Percentiles rank a stretch among this genome's conserved stretches.
These are phyloP conservation scores for Bruguiera parviflora DNA, from an alignment of 345 rosid species.

Conservation along the genomic window DNA sequence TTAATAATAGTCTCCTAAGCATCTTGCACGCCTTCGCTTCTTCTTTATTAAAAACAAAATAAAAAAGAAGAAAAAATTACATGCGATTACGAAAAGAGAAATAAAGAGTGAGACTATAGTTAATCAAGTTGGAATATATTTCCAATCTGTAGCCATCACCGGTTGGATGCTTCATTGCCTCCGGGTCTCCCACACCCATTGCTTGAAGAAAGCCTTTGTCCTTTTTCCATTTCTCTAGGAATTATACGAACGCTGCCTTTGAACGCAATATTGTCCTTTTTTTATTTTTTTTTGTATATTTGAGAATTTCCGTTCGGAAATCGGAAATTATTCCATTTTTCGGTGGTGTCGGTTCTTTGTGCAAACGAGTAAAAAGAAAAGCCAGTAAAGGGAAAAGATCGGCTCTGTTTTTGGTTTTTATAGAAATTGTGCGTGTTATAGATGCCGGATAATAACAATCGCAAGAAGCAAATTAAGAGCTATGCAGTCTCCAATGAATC, in stretches of 20 bases:
- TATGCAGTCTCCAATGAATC: neutral
- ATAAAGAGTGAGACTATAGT: conserved; percentile 21
- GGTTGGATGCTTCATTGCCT: neutral
- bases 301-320: neutral
- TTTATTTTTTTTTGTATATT: neutral
- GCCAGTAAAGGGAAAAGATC: too few species aligned
- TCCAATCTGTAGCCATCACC: conserved; percentile 20
- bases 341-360: too few species aligned
- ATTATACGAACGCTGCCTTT: too few species aligned
- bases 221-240: too few species aligned
- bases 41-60: conserved; percentile 28
- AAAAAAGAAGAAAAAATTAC: conserved; percentile 6
- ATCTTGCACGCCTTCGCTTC: conserved; percentile 33
- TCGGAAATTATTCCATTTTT: neutral
- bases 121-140: conserved; percentile 40
- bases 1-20: too few species aligned
- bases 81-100: neutral
- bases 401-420: too few species aligned
- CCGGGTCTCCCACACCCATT: neutral
- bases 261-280: neutral
- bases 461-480: neutral
- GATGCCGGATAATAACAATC: neutral
- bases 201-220: too few species aligned
- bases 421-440: neutral
- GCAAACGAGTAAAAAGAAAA: too few species aligned